Evolutionary conservation across 768 basidiomycete species (phyloP).

Genomic region (Suillus americanus): DNA sequence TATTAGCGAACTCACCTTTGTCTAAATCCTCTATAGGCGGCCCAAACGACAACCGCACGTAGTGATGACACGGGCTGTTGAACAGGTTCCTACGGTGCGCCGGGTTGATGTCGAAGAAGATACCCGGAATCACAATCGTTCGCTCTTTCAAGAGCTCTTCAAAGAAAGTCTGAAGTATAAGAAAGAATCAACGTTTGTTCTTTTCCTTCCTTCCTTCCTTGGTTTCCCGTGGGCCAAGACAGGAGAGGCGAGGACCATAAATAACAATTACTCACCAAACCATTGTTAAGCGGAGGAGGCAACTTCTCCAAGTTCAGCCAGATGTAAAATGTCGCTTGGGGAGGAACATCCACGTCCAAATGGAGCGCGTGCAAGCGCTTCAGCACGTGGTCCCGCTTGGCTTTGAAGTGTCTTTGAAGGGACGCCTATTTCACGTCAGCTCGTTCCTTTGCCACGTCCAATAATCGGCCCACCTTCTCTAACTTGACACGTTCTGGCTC

Average conservation of each 20-base stretch:
- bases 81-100: constrained; percentile 85
- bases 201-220: background rate
- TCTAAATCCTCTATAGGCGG: constrained; percentile 80
- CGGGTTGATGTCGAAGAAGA: constrained; percentile 83
- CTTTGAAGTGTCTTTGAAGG: constrained; percentile 87
- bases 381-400: constrained; percentile 89
- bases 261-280: constrained; percentile 52
- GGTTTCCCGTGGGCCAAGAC: background rate
- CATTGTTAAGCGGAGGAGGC: constrained; percentile 83
- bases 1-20: constrained; percentile 46
- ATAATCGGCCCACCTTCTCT: constrained; percentile 54
- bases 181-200: constrained; percentile 3
- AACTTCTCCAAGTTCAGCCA: constrained; percentile 87
- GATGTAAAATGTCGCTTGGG: constrained; percentile 87
- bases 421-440: constrained; percentile 47
- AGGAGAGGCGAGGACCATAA: background rate
- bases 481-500: constrained; percentile 63
- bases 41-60: constrained; percentile 84
- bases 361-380: constrained; percentile 75
- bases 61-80: constrained; percentile 88
- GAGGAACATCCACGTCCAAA: constrained; percentile 75
- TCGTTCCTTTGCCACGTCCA: too few species aligned
- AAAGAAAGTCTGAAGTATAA: constrained; percentile 71
- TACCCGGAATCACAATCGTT: constrained; percentile 89
- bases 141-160: constrained; percentile 90